Base-by-base conservation (phyloP, 352 stramenopile species). In the Pythium periplocum region DNA sequence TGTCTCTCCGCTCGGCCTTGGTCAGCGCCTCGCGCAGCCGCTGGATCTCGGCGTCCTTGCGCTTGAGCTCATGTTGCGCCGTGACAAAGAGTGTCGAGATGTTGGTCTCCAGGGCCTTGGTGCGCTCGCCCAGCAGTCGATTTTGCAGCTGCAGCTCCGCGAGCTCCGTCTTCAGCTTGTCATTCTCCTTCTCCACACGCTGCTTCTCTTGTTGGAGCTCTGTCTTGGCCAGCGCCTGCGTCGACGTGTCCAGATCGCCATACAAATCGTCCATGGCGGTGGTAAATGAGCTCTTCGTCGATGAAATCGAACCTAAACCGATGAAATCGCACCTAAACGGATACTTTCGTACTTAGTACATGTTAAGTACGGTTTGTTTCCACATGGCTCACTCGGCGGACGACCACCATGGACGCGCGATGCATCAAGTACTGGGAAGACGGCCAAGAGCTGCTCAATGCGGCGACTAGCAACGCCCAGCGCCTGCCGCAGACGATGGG, bases 381-480 rank as follows among this genome's bases (percentile, higher is more conserved):
- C 17, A 26, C 17, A 26, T 26, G 17, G 17, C 17, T 26, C 17
- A 26, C 17, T 26, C 17, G 17, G 17, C 17, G 17, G 17, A 26
- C 17, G 17, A 26, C 35, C 10, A 57, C 30, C 30, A 88, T 90
- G 80, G 73, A 90, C 57, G 50, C 66, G 59, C 68, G 81, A 32
- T 91, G 78, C 54, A 64, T 57, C 64, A 91, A 91, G 65, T 91
- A 83, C 64, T 89, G 75, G 74, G 77, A 87, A 9, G 81, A 90
- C 68, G 75, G 71, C 4, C 71, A 87, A 44, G 64, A 62, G 60
- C 64, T 89, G n/a, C 57, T 86, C 35, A 58, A 66, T 43, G 57
- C 50, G 2, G 45, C 59, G 53, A 60, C 46, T 4, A 55, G 53
- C 39, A 57, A 71, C 39, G 42, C 61, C 3, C 32, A 53, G 37